Base-by-base conservation (phyloP, 805 yeast genomes). In the Barnettozyma vustinii region DNA sequence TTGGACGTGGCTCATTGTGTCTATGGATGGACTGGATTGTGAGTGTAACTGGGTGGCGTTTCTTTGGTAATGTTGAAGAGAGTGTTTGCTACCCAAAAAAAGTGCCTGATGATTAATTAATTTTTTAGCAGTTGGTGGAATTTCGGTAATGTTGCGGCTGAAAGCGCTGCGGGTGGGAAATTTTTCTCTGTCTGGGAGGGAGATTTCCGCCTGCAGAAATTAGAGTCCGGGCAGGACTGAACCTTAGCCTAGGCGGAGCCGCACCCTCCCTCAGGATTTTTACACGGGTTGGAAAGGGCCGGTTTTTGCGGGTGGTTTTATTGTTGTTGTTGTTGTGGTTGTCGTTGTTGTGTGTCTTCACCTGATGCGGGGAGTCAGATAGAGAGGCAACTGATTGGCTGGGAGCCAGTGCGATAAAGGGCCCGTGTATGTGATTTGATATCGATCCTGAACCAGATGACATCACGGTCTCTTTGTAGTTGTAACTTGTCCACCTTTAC, bases 1-100 rank as follows among this genome's bases (percentile, higher is more conserved):
- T 51, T 61, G 62, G 26, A 61, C 60, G 16, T 25, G 58, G 18
- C 45, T 19, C 54, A 52, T 49, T 42, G 35, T 15, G 18, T 42
- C 16, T 30, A 27, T 26, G 19, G 20, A 12, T 36, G 21, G 39
- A 19, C 39, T 36, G 12, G 21, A 3, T 18, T 12, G 21, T 16
- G 39, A 16, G 30, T 18, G n/a, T 40, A 25, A 40, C 7, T 20
- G 15, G 20, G 45, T 27, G 37, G 45, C 37, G 26, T 16, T 18
- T 18, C 37, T 19, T n/a, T 23, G 21, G 3, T 18, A 13, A n/a
- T n/a, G 18, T 35, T 16, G 20, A 36, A 9, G 9, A 9, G 39
- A 9, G 39, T 36, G 19, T 9, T 36, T 36, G 39, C 39, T 36
- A 30, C 8, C 12, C 6, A 26, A 30, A 12, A 12, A 30, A 30